Evolutionary conservation across 2,329 filamentous ascomycete species (phyloP).

Genomic region (Aspergillus ibericus): DNA sequence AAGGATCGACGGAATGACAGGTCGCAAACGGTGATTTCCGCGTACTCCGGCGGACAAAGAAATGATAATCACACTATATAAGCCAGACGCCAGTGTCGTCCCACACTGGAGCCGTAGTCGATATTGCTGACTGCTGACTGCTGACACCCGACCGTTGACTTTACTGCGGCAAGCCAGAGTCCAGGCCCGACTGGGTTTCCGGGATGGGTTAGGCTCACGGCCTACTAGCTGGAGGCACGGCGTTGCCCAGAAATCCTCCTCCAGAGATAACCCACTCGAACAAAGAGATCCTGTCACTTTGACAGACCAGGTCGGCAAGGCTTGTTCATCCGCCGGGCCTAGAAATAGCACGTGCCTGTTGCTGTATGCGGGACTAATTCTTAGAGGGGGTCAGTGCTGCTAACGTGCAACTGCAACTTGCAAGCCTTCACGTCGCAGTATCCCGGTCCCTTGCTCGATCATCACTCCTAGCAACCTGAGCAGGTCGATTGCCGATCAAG

Average conservation of each 20-base stretch:
- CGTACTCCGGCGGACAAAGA: not conserved
- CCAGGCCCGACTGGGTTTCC: not conserved
- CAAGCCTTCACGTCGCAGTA: not conserved
- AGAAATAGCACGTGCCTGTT: constrained; percentile 23
- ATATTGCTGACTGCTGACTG: not conserved
- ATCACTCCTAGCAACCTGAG: not conserved
- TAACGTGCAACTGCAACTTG: too few relatives aligned
- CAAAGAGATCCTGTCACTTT: not conserved
- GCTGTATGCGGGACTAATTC: constrained; percentile 20
- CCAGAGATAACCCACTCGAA: not conserved
- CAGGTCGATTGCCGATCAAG: not conserved
- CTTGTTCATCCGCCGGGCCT: not conserved
- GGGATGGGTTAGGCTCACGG: not conserved
- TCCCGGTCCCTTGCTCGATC: not conserved
- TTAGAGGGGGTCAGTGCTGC: not conserved
- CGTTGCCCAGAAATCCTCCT: not conserved
- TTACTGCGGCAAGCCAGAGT: constrained; percentile 5
- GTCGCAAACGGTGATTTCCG: not conserved
- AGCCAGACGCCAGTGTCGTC: not conserved
- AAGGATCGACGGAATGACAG: not conserved
- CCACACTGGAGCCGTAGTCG: not conserved
- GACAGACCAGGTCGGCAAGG: not conserved
- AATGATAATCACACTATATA: not conserved
- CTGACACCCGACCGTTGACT: constrained; percentile 12
- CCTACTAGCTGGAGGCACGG: not conserved